These are phyloP conservation scores for Ochetophila trinervis DNA, from an alignment of 306 rosid species.

Conservation along the genomic window DNA sequence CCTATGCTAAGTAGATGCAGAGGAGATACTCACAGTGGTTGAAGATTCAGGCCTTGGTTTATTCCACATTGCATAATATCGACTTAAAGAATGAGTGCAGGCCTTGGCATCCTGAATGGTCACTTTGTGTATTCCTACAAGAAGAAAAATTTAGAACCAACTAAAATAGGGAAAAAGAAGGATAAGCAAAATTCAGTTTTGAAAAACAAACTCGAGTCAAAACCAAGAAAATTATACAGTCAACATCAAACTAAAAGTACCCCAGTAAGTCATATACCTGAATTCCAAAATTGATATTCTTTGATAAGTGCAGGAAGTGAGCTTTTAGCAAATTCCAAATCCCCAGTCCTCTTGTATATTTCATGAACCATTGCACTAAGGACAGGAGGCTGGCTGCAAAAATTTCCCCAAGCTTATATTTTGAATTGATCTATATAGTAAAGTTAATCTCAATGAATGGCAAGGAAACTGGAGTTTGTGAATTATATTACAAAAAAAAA, in stretches of 20 bases:
- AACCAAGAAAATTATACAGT: background rate
- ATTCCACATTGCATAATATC: slow-evolving; percentile 90
- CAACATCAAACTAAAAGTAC: slow-evolving; percentile 10
- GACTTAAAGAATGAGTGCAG: slow-evolving; percentile 52
- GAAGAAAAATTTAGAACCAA: slow-evolving; percentile 12
- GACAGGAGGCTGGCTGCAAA: slow-evolving; percentile 94
- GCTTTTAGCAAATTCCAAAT: slow-evolving; percentile 52
- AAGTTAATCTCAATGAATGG: background rate
- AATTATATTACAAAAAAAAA: background rate
- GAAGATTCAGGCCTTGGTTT: slow-evolving; percentile 84
- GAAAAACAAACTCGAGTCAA: background rate
- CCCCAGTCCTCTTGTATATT: slow-evolving; percentile 59
- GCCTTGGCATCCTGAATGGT: slow-evolving; percentile 51
- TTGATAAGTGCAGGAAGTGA: slow-evolving; percentile 77
- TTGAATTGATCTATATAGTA: slow-evolving; percentile 2
- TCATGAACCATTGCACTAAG: slow-evolving; percentile 83
- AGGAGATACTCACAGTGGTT: slow-evolving; percentile 47
- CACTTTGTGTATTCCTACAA: slow-evolving; percentile 64
- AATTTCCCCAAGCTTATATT: slow-evolving; percentile 16
- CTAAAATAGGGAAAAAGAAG: background rate
- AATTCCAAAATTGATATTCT: slow-evolving; percentile 86
- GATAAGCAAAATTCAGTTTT: slow-evolving; percentile 14
- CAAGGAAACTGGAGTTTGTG: background rate
- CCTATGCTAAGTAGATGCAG: slow-evolving; percentile 9
- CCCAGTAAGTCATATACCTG: slow-evolving; percentile 46